phyloP scores from a whole-genome alignment of 1,284 basidiomycete species.

The Polyporus tsugae region DNA sequence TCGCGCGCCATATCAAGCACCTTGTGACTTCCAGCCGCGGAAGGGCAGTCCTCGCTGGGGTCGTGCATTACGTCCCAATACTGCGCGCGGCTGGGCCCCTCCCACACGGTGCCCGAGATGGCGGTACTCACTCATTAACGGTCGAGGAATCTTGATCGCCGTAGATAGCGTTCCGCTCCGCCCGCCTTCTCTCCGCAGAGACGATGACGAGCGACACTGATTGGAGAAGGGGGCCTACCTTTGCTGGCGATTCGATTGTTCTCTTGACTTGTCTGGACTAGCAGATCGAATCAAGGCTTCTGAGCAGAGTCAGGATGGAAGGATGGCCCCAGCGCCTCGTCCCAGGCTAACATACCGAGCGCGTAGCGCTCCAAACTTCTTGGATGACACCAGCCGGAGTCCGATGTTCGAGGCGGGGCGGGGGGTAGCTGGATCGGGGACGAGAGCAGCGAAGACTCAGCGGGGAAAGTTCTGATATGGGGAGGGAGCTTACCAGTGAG shows the following conservation, averaged over 20 bases:
- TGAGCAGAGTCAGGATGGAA: conserved; percentile 23
- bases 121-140: conserved; percentile 35
- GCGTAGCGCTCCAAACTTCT: conserved; percentile 12
- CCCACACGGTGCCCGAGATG: conserved; percentile 26
- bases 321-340: conserved; percentile 24
- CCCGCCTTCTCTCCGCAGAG: conserved; percentile 26
- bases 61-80: conserved; percentile 19
- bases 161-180: conserved; percentile 26
- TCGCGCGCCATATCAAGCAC: conserved; percentile 18
- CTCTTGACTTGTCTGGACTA: conserved; percentile 16
- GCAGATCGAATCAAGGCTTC: conserved; percentile 22
- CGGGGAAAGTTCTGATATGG: conserved; percentile 11
- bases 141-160: conserved; percentile 34
- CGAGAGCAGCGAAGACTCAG: conserved; percentile 12
- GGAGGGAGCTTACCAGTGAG: conserved; percentile 19
- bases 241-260: conserved; percentile 7
- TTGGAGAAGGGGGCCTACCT: neutral
- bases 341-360: conserved; percentile 17
- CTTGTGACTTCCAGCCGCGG: conserved; percentile 20
- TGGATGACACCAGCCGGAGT: conserved; percentile 15
- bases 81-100: conserved; percentile 9
- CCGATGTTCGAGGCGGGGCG: conserved; percentile 8
- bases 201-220: conserved; percentile 6
- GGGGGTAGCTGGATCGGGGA: conserved; percentile 12
- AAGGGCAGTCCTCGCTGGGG: conserved; percentile 10